phyloP scores from a whole-genome alignment of 805 yeast genomes.

The Kuraishia molischiana region DNA sequence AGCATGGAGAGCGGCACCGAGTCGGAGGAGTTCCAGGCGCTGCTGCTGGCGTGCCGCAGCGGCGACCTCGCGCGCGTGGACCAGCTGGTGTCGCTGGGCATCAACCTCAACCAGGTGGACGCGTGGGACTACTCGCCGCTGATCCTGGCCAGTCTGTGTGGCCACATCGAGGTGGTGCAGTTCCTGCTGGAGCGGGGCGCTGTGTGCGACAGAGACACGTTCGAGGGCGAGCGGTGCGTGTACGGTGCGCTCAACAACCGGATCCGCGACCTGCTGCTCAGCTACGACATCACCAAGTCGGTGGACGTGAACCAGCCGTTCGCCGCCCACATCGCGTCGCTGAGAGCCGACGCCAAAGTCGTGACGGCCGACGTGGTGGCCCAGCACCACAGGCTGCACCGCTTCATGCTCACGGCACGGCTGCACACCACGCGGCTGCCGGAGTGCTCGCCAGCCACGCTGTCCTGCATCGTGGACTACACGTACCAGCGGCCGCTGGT shows the following conservation, averaged over 20 bases:
- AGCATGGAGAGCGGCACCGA: constrained; percentile 2
- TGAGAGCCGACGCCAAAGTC: constrained; percentile 20
- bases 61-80: constrained; percentile 66
- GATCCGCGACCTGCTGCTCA: constrained; percentile 47
- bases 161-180: constrained; percentile 57
- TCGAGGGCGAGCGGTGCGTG: constrained; percentile 63
- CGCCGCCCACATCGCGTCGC: constrained; percentile 55
- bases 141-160: constrained; percentile 66
- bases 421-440: constrained; percentile 10
- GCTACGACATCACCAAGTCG: constrained; percentile 58
- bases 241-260: constrained; percentile 69
- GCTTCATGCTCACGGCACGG: constrained; percentile 30
- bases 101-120: constrained; percentile 43
- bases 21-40: constrained; percentile 27
- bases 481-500: constrained; percentile 8
- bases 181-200: constrained; percentile 60
- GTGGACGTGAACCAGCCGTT: constrained; percentile 64
- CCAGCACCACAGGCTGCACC: constrained; percentile 22
- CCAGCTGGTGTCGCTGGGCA: constrained; percentile 40
- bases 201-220: constrained; percentile 70
- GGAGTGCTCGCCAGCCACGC: constrained; percentile 17
- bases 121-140: constrained; percentile 71
- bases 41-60: constrained; percentile 56
- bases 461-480: constrained; percentile 19
- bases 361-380: constrained; percentile 23